A percentile compares a stretch with the other conserved stretches of the same genome.
Evolutionary conservation across 148 eudicot species (phyloP).

Genomic region (Cornus kousa): DNA sequence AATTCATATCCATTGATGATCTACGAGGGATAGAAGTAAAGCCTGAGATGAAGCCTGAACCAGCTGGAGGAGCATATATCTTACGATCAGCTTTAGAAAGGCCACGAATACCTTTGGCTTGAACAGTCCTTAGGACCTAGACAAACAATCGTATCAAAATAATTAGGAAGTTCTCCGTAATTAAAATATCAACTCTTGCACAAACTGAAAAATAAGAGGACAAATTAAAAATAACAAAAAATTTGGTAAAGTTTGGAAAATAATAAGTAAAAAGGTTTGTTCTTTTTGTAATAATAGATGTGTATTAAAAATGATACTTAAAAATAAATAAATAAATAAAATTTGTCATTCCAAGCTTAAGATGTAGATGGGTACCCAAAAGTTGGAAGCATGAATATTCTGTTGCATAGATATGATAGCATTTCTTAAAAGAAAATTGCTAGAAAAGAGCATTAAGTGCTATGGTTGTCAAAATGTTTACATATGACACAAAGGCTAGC

Average conservation of each 20-base stretch:
- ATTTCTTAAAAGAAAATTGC: neutral
- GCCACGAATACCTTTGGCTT: constrained; percentile 92
- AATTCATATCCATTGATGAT: constrained; percentile 50
- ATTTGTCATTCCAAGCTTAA: too few species aligned
- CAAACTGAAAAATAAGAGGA: neutral
- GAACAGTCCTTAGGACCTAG: constrained; percentile 89
- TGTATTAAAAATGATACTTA: neutral
- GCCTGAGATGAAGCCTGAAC: constrained; percentile 91
- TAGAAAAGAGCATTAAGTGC: neutral
- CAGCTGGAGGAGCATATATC: constrained; percentile 93
- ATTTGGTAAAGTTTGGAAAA: neutral
- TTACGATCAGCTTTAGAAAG: constrained; percentile 77
- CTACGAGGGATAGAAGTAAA: constrained; percentile 67
- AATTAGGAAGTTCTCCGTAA: constrained; percentile 6
- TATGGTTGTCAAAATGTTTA: too few species aligned
- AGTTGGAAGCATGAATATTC: neutral
- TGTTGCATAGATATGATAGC: neutral
- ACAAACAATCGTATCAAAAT: constrained; percentile 10
- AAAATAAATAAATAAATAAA: neutral
- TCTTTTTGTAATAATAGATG: neutral
- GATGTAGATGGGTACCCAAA: too few species aligned
- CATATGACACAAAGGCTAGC: too few species aligned
- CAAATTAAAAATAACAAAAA: neutral
- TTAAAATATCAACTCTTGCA: neutral
- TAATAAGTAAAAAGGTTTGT: neutral